Evolutionary conservation across 345 rosid genomes (phyloP).

Genomic region (Clausena lansium): DNA sequence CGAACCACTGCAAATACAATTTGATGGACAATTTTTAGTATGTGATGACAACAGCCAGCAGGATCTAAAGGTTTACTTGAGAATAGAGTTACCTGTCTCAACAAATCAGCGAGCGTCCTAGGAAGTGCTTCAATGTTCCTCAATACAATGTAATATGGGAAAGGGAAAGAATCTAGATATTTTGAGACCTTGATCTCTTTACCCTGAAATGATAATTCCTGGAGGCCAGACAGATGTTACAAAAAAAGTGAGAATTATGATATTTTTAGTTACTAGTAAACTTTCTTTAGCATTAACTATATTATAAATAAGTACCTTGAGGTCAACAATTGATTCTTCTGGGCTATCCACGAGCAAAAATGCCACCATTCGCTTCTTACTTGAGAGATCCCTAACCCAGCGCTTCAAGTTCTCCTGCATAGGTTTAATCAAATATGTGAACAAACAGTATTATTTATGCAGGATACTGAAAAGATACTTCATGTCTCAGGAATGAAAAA

Average conservation of each 20-base stretch:
- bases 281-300: background rate
- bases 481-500: background rate
- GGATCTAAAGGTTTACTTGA: too few species aligned
- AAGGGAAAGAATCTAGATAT: slow-evolving; percentile 89
- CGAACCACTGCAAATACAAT: slow-evolving; percentile 74
- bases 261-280: background rate
- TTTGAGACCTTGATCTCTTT: slow-evolving; percentile 41
- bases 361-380: slow-evolving; percentile 87
- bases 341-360: slow-evolving; percentile 76
- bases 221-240: slow-evolving; percentile 5
- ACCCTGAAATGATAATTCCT: slow-evolving; percentile 56
- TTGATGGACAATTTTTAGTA: background rate
- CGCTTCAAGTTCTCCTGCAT: slow-evolving; percentile 63
- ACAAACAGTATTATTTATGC: background rate
- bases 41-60: background rate
- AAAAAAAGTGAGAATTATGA: background rate
- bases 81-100: slow-evolving; percentile 71
- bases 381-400: slow-evolving; percentile 67
- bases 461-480: background rate
- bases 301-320: slow-evolving; percentile 40
- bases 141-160: slow-evolving; percentile 80
- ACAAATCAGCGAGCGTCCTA: slow-evolving; percentile 72
- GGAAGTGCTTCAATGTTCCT: slow-evolving; percentile 83
- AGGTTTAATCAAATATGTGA: background rate
- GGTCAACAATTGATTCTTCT: slow-evolving; percentile 66